Base-by-base conservation (phyloP, 2,329 filamentous ascomycete species). In the Lachnellula hyalina region DNA sequence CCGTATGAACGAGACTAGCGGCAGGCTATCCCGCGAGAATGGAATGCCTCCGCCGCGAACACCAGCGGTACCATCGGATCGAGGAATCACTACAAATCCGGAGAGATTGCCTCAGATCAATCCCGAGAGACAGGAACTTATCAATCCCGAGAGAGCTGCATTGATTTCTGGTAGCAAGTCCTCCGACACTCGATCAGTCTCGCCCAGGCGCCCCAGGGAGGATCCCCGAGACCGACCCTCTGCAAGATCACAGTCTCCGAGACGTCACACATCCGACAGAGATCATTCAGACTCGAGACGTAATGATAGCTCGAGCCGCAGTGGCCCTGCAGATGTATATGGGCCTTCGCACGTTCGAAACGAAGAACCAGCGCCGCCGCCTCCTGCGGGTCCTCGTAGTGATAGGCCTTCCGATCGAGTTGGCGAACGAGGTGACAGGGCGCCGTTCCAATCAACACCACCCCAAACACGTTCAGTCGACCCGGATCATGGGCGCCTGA, bases 241-340 rank as follows among this genome's bases (percentile, higher is more conserved):
- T n/a, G 61, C 72, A 4, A 69, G 73, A 21, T 70, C 70, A 3
- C 75, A 77, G 51, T 85, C 83, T 7, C 80, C 82, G 4, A 74
- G 79, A 61, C 70, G 75, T 58, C 58, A 66, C 51, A 73, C 74
- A 21, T 63, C 70, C 21, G 68, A 68, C 57, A 71, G 68, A 15
- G 74, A 80, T 14, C 53, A 60, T 44, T 36, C 38, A 17, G 67
- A 70, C 7, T 35, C 52, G 14, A 63, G 67, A 55, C 62, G 66
- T 21, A 65, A 69, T 56, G 67, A 70, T 34, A 56, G 63, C 17
- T 45, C 57, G 15, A 48, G 25, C 51, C 64, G 67, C 32, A 61
- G 57, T 46, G 48, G 49, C 4, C 47, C 58, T 34, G 7, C 49
- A 17, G 65, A 68, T 42, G 32, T 44, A 6, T 55, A 64, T 36